phyloP scores from a whole-genome alignment of 345 rosid genomes.

The Theobroma cacao region DNA sequence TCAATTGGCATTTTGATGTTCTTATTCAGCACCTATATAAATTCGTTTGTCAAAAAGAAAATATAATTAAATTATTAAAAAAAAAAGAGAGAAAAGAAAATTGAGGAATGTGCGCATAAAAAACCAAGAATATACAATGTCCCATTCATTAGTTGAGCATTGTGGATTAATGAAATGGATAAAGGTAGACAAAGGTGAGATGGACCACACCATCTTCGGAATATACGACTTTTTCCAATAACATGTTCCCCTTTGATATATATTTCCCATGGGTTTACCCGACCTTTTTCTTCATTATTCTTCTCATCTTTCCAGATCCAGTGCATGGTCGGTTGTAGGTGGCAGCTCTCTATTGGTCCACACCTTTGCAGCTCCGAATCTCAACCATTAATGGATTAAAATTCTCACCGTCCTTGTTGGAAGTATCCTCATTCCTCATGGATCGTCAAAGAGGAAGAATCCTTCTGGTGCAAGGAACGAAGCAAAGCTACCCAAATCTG shows the following conservation, averaged over 20 bases:
- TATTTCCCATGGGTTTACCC: background rate
- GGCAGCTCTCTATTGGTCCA: background rate
- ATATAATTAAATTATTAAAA: too few relatives aligned
- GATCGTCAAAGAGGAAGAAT: background rate
- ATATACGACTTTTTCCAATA: background rate
- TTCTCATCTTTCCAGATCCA: background rate
- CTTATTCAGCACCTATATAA: too few relatives aligned
- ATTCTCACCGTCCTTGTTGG: background rate
- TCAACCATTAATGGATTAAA: background rate
- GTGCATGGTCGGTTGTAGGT: slow-evolving; percentile 5
- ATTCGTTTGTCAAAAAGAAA: too few relatives aligned
- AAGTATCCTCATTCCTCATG: background rate
- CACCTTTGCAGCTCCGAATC: background rate
- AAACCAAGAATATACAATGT: too few relatives aligned
- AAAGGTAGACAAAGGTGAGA: background rate
- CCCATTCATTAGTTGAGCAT: background rate
- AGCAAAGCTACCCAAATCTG: background rate
- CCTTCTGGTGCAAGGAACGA: background rate
- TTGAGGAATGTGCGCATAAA: too few relatives aligned
- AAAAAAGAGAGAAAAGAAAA: too few relatives aligned
- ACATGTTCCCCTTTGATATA: background rate
- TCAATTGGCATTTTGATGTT: too few relatives aligned
- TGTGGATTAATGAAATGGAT: background rate
- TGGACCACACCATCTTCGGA: background rate
- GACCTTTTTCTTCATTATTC: background rate